A percentile compares a stretch with the other conserved stretches of the same genome.
Conservation (phyloP, 1,284 basidiomycete species). For the Puccinia novopanici region DNA sequence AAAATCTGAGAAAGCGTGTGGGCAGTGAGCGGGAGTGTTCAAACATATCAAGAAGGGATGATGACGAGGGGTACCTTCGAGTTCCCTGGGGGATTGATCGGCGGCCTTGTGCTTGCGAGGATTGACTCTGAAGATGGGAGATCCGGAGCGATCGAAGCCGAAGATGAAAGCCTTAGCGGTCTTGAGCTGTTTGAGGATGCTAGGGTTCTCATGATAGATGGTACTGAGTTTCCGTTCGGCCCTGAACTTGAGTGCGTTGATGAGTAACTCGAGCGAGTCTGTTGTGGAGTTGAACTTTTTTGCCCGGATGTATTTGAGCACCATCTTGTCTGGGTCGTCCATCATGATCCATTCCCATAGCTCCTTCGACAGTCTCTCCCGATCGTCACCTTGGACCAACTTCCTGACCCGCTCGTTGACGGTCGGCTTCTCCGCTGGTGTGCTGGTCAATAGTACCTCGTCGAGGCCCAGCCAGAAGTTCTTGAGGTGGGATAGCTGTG, state of each 20-base stretch:
- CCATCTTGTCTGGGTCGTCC: slow-evolving; percentile 45
- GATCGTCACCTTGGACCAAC: neutral
- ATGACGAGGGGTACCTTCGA: neutral
- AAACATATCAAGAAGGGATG: neutral
- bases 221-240: slow-evolving; percentile 9
- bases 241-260: slow-evolving; percentile 40
- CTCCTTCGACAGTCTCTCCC: neutral
- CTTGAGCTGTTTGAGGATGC: slow-evolving; percentile 32
- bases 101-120: slow-evolving; percentile 17
- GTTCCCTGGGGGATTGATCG: slow-evolving; percentile 33
- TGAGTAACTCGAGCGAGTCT: slow-evolving; percentile 29
- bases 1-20: slow-evolving; percentile 20
- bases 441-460: too few species aligned
- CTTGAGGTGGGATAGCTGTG: too few species aligned
- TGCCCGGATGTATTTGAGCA: slow-evolving; percentile 39
- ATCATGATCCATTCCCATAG: slow-evolving; percentile 45
- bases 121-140: slow-evolving; percentile 34
- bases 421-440: neutral
- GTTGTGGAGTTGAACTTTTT: slow-evolving; percentile 12
- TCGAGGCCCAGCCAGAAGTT: too few species aligned
- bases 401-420: neutral
- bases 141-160: slow-evolving; percentile 27
- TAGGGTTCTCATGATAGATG: slow-evolving; percentile 1
- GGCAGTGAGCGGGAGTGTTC: neutral
- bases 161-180: slow-evolving; percentile 40